phyloP scores from a whole-genome alignment of 306 rosid genomes.

The Cucurbita argyrosperma region DNA sequence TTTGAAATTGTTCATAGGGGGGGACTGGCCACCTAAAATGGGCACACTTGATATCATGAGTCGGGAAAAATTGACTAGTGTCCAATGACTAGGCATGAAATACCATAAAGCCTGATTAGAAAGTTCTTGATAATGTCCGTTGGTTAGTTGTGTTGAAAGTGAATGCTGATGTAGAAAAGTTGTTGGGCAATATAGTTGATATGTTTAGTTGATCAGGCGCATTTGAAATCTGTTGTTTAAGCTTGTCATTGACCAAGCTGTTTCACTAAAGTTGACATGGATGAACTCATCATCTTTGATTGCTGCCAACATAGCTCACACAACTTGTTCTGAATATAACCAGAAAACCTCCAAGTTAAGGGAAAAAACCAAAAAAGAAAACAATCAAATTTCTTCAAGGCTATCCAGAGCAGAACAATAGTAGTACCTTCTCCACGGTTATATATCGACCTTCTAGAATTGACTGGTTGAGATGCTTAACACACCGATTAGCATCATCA shows the following conservation, averaged over 20 bases:
- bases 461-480: conserved; percentile 88
- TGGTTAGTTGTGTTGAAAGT: conserved; percentile 82
- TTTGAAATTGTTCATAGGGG: neutral
- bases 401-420: conserved; percentile 11
- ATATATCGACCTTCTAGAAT: conserved; percentile 89
- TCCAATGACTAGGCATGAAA: conserved; percentile 50
- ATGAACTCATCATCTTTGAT: conserved; percentile 94
- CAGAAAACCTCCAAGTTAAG: conserved; percentile 92
- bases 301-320: conserved; percentile 96
- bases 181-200: conserved; percentile 96
- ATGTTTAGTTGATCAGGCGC: conserved; percentile 92
- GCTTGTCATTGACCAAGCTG: conserved; percentile 94
- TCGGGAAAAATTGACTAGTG: conserved; percentile 28
- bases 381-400: conserved; percentile 8
- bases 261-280: conserved; percentile 92
- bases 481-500: conserved; percentile 79
- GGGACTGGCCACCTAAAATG: conserved; percentile 9
- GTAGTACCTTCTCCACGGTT: conserved; percentile 84
- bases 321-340: conserved; percentile 89
- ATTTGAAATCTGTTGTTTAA: conserved; percentile 92
- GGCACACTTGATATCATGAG: conserved; percentile 14
- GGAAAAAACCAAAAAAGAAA: conserved; percentile 15
- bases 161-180: conserved; percentile 95
- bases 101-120: conserved; percentile 91
- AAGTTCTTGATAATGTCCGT: conserved; percentile 96